Evolutionary conservation across 1,139 yeast species (phyloP), one percentile per base, ranked within the genome.

Genomic region (Taphrina sp.): DNA sequence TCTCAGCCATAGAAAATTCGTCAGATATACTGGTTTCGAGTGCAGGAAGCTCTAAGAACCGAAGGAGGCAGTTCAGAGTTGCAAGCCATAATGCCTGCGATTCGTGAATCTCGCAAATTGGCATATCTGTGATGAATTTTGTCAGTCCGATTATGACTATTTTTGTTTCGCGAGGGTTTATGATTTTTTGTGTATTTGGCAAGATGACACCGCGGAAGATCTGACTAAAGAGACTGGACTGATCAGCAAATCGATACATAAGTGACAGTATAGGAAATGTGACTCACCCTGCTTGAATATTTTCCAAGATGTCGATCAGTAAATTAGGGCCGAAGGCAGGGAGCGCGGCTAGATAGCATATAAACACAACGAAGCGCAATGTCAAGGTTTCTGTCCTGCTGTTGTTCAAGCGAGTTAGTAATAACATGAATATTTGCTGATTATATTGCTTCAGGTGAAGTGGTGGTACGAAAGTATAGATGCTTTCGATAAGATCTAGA

Each of bases 351-450:
- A 87, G 64, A 64, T 86, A 85, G 20, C 83, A 75, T 12, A 84
- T 78, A 62, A 92, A 80, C 66, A 82, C 78, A 14, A 75, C 61
- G 37, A 74, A 64, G n/a, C 72, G 62, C 63, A 85, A 81, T 29
- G 85, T 81, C 67, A 79, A 89, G 68, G 83, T 85, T 56, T 88
- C 96, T 0, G 96, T 88, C 67, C 86, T 79, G 0, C 90, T 80
- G 61, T 75, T 79, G 66, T 88, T 92, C 28, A 94, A 76, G 64
- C 97, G 79, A 60, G 89, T 86, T 63, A 92, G 72, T 37, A 94
- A 71, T 51, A 94, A 73, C 38, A 84, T 74, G 0, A 94, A 89
- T 61, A 92, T 78, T 64, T 88, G 88, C 59, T 80, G 81, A 60
- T 83, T 68, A 64, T 76, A 87, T n/a, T 76, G 78, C 52, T 76